Conservation (phyloP, 2,329 filamentous ascomycete genomes). For the Tolypocladium pustulatum region DNA sequence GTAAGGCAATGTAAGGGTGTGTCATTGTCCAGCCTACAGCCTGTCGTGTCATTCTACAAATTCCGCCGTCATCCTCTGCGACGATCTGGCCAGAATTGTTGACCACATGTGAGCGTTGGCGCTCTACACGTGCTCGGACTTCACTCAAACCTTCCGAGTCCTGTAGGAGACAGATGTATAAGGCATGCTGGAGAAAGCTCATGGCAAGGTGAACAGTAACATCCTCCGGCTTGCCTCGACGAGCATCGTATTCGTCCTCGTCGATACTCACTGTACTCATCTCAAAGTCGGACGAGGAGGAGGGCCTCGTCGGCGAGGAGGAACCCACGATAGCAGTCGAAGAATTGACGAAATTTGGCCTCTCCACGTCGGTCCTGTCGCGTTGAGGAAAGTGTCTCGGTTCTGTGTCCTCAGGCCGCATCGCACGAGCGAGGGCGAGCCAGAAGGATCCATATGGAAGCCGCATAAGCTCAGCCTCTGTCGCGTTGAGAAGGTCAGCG, state of each 20-base stretch:
- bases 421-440: too few species aligned
- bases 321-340: too few species aligned
- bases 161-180: background rate
- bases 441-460: too few species aligned
- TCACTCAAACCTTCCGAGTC: background rate
- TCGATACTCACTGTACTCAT: background rate
- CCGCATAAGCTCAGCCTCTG: too few species aligned
- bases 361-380: too few species aligned
- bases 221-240: background rate
- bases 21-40: background rate
- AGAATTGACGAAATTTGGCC: too few species aligned
- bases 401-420: too few species aligned
- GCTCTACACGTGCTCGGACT: background rate
- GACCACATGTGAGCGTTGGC: background rate
- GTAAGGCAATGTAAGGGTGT: background rate
- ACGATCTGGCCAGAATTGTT: too few species aligned
- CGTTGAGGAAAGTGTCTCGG: too few species aligned
- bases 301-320: too few species aligned
- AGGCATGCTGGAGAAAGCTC: background rate
- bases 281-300: background rate
- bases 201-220: background rate
- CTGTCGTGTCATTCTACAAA: background rate
- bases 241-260: background rate
- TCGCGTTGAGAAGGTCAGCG: too few species aligned
- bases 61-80: background rate